phyloP scores from a whole-genome alignment of 768 basidiomycete species.

The Boletus reticulatus region DNA sequence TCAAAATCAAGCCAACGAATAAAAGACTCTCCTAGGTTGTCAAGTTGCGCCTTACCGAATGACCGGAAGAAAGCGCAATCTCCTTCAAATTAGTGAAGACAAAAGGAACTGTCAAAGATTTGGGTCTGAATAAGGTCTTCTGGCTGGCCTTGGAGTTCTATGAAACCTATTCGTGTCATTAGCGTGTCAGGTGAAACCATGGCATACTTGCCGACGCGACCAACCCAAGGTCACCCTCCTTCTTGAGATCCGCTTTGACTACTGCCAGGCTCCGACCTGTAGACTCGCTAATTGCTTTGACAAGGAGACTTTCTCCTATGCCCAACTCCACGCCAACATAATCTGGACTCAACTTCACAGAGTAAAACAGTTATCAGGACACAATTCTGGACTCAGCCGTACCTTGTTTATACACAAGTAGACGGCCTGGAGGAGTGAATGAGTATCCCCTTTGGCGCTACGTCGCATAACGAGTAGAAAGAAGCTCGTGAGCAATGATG shows the following conservation, averaged over 20 bases:
- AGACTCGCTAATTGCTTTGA: slow-evolving; percentile 94
- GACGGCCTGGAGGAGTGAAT: slow-evolving; percentile 81
- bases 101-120: slow-evolving; percentile 80
- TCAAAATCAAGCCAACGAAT: background rate
- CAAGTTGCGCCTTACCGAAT: slow-evolving; percentile 54
- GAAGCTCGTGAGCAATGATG: slow-evolving; percentile 82
- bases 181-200: background rate
- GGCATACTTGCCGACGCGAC: slow-evolving; percentile 80
- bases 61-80: slow-evolving; percentile 82
- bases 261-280: slow-evolving; percentile 83
- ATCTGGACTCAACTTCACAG: slow-evolving; percentile 80
- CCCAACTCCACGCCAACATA: slow-evolving; percentile 95
- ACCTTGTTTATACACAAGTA: slow-evolving; percentile 98
- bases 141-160: slow-evolving; percentile 94
- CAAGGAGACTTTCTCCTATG: slow-evolving; percentile 90
- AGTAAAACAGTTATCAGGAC: background rate
- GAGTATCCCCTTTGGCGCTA: slow-evolving; percentile 69
- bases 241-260: slow-evolving; percentile 91
- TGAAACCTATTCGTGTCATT: background rate
- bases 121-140: slow-evolving; percentile 92
- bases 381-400: slow-evolving; percentile 22
- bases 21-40: background rate
- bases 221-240: slow-evolving; percentile 91
- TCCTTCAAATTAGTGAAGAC: slow-evolving; percentile 91
- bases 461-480: slow-evolving; percentile 87